Base-by-base conservation (phyloP, 139 green algal genomes). In the Chlamydomonas asymmetrica region DNA sequence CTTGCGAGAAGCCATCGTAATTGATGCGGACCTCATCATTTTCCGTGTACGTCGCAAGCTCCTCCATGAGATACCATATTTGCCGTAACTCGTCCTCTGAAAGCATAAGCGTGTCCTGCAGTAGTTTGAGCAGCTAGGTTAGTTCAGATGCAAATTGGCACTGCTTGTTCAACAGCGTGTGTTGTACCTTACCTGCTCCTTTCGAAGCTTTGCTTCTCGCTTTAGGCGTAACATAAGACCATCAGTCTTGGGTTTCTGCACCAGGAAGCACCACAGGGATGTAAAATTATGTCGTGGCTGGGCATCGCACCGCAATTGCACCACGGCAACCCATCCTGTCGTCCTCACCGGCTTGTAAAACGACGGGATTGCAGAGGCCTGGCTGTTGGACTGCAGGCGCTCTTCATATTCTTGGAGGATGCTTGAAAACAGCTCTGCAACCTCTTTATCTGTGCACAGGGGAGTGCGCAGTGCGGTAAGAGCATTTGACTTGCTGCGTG, bases 1-100 rank as follows among this genome's bases (percentile, higher is more conserved):
- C 89, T 84, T 91, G 87, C 7, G 66, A 80, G 54, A 91, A 92
- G 1, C 78, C 80, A 59, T 93, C 89, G 61, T 92, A 93, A 75
- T 92, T 90, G 41, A 92, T 86, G 9, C 85, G 73, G 3, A 82
- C 59, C 35, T 89, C 77, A 10, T 54, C 64, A 0, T 57, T 74
- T 3, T 79, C 74, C 13, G n/a, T 31, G 48, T 31, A 72, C 23
- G 69, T 9, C 0, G 43, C 73, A 38, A 63, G 73, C 63, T 85
- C 78, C 71, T 84, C 79, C 41, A 88, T 67, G 65, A 84, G 69
- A 25, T 74, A 73, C 57, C 60, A 74, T 4, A 88, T 73, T 49
- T 84, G 65, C 27, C 54, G 41, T 43, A 84, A 48, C 50, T 69
- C 64, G 2, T 56, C 69, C n/a, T 84, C 76, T 39, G 82, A 80